phyloP scores from a whole-genome alignment of 108 stramenopile genomes.

The Cyclotella cryptica region DNA sequence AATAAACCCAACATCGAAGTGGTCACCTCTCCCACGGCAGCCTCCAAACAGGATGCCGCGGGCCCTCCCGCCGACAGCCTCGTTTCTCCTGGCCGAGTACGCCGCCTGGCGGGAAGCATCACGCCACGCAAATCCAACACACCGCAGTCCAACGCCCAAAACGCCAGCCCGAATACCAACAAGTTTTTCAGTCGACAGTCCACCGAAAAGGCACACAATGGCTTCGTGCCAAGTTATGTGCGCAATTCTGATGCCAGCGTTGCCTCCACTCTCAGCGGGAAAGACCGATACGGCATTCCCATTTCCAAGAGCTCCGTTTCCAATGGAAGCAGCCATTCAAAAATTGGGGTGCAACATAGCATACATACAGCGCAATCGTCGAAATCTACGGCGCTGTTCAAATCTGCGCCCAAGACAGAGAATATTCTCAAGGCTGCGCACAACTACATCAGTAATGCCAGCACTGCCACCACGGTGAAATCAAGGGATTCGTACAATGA shows the following conservation, averaged over 20 bases:
- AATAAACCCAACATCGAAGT: slow-evolving; percentile 2
- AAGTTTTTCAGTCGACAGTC: neutral
- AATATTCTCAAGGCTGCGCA: slow-evolving; percentile 25
- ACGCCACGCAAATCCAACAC: neutral
- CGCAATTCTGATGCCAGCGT: neutral
- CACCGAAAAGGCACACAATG: neutral
- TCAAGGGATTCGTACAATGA: slow-evolving; percentile 14
- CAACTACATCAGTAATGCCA: slow-evolving; percentile 16
- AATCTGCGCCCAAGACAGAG: slow-evolving; percentile 1
- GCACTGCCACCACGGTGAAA: neutral
- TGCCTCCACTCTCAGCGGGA: neutral
- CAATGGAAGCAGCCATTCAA: neutral
- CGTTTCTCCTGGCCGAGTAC: slow-evolving; percentile 7
- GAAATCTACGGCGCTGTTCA: neutral
- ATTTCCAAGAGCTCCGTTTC: neutral
- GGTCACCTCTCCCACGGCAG: neutral
- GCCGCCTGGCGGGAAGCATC: slow-evolving; percentile 1
- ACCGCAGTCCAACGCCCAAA: neutral
- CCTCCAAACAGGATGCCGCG: neutral
- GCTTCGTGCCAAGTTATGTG: neutral
- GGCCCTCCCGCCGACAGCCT: neutral
- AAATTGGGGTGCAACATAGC: neutral
- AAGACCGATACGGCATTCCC: neutral
- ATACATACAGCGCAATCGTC: neutral
- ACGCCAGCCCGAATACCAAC: neutral